Percentiles rank a stretch among this genome's conserved stretches.
Conservation (phyloP, 108 stramenopile genomes). For the Discostella stelligeroides region DNA sequence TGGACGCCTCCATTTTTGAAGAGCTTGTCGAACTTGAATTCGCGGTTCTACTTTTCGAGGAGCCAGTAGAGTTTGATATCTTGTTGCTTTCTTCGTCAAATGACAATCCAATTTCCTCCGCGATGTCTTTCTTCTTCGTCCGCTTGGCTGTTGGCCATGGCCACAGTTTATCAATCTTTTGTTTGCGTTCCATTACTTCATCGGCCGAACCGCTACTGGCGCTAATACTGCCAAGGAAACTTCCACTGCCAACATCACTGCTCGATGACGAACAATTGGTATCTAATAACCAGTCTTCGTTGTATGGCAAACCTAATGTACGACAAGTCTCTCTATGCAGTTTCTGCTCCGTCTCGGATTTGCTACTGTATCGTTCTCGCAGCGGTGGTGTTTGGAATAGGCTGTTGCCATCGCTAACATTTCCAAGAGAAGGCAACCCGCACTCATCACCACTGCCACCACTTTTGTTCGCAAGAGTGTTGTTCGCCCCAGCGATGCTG, state of each 20-base stretch:
- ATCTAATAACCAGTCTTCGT: constrained; percentile 7
- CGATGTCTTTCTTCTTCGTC: neutral
- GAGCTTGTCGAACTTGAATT: neutral
- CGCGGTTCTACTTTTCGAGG: neutral
- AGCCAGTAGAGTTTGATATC: neutral
- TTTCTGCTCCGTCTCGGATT: constrained; percentile 5
- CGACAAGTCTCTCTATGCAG: constrained; percentile 39
- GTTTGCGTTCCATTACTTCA: neutral
- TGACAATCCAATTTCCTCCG: constrained; percentile 8
- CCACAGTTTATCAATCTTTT: constrained; percentile 12
- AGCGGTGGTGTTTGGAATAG: constrained; percentile 17
- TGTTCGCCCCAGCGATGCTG: neutral
- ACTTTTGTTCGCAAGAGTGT: too few relatives aligned
- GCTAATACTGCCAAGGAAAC: constrained; percentile 4
- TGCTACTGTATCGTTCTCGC: neutral
- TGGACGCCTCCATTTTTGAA: neutral
- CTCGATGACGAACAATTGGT: neutral
- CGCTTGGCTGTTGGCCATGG: constrained; percentile 8
- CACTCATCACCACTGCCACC: too few relatives aligned
- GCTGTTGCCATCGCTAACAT: neutral
- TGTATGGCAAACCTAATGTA: constrained; percentile 31
- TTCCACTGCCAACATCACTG: neutral
- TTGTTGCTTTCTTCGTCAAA: neutral
- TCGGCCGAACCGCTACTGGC: neutral
- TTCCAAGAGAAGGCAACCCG: too few relatives aligned